Conservation (phyloP, 208 protist species). For the Entamoeba moshkovskii region DNA sequence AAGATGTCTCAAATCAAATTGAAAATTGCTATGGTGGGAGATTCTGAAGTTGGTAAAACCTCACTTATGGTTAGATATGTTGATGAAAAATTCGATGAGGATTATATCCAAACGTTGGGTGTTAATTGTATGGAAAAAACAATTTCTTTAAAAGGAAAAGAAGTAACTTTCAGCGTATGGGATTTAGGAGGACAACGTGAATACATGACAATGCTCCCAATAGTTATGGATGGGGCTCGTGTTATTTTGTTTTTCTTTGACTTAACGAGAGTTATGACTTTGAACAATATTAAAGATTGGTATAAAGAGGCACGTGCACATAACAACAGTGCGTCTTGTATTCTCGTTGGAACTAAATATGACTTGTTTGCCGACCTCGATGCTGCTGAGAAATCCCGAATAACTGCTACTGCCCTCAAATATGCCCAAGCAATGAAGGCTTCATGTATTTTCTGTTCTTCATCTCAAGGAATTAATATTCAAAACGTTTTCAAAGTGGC, state of each 20-base stretch:
- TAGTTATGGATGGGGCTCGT: constrained; percentile 68
- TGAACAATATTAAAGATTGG: constrained; percentile 62
- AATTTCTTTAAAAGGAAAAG: constrained; percentile 48
- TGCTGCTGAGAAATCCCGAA: constrained; percentile 53
- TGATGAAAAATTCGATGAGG: constrained; percentile 39
- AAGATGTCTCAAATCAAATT: too few relatives aligned
- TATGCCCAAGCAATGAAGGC: constrained; percentile 67
- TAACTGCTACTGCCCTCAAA: constrained; percentile 50
- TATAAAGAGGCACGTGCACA: constrained; percentile 59
- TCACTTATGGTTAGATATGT: constrained; percentile 50
- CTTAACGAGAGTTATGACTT: constrained; percentile 53
- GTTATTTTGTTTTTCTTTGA: constrained; percentile 72
- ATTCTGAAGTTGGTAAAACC: constrained; percentile 38
- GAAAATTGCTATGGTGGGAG: constrained; percentile 30
- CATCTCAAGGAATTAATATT: constrained; percentile 58
- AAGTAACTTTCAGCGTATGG: constrained; percentile 68
- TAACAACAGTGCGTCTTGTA: constrained; percentile 57
- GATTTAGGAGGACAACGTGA: constrained; percentile 66
- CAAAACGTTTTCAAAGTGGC: constrained; percentile 71
- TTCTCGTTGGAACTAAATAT: constrained; percentile 71
- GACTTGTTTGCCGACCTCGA: constrained; percentile 53
- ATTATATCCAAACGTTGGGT: constrained; percentile 51
- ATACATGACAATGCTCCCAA: constrained; percentile 64
- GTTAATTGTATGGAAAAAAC: constrained; percentile 78
- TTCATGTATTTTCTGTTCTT: constrained; percentile 63